phyloP scores from a whole-genome alignment of 768 basidiomycete genomes.

The Tephrocybe sp. region DNA sequence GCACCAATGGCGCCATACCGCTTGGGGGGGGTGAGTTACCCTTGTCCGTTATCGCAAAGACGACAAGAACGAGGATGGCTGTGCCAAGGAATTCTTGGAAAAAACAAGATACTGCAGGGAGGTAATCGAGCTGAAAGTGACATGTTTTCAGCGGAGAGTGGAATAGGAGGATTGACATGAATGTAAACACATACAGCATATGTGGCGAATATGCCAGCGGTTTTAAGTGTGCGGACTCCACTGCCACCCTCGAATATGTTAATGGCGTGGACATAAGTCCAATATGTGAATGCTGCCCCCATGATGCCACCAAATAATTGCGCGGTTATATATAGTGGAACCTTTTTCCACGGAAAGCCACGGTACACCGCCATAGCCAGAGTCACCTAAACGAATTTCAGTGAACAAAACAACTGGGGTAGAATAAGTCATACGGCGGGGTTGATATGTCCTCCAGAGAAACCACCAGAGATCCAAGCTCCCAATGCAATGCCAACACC shows the following conservation, averaged over 20 bases:
- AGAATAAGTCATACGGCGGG: conserved; percentile 47
- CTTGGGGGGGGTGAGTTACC: conserved; percentile 44
- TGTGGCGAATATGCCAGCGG: conserved; percentile 58
- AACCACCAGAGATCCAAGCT: conserved; percentile 62
- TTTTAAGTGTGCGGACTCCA: conserved; percentile 49
- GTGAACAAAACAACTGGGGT: not conserved
- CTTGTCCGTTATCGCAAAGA: conserved; percentile 53
- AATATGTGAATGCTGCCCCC: conserved; percentile 61
- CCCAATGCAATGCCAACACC: conserved; percentile 60
- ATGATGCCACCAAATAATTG: conserved; percentile 64
- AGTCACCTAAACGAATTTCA: conserved; percentile 47
- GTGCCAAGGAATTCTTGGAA: conserved; percentile 55
- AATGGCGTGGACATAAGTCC: conserved; percentile 69
- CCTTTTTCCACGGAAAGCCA: conserved; percentile 78
- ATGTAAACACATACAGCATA: conserved; percentile 45
- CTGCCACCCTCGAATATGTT: conserved; percentile 59
- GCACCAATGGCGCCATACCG: conserved; percentile 50
- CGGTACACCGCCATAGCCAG: conserved; percentile 66
- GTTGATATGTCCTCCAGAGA: conserved; percentile 77
- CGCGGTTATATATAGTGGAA: conserved; percentile 64
- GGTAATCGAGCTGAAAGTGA: conserved; percentile 30
- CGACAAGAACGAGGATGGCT: conserved; percentile 50
- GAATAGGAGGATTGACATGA: not conserved
- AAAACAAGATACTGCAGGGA: conserved; percentile 38
- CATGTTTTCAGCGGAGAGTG: too few relatives aligned